Base-by-base conservation (phyloP, 1,284 basidiomycete genomes). In the Ceratobasidium sp. region DNA sequence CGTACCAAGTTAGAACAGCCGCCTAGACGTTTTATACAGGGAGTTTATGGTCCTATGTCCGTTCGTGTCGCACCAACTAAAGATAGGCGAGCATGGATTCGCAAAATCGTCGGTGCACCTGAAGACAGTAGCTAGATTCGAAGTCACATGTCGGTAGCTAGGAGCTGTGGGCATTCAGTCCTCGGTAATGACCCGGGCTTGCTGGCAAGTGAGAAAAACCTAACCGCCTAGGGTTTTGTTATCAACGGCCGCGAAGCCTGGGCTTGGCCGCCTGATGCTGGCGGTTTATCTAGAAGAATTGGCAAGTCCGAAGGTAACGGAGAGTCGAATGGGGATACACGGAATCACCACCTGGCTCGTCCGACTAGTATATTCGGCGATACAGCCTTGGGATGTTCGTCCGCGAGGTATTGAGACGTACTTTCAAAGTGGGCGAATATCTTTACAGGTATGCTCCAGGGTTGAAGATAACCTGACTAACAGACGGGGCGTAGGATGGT, bases 71-170 rank as follows among this genome's bases (percentile, higher is more conserved):
- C 48, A 7, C 20, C 12, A 50, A 20, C 48, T 2, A 50, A 6
- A 50, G 48, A 33, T 50, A 15, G 48, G 20, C 20, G 48, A 50
- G 3, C 56, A 33, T 59, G 56, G 56, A 59, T 59, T 33, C 56
- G 56, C 56, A 26, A 59, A 59, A 59, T 59, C n/a, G 28, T 59
- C 56, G 56, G 56, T 20, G 20, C 48, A 50, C 20, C 48, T 50
- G 6, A 6, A 50, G 13, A 50, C 48, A 50, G 20, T 6, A 6
- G 48, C 48, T 50, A 2, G 48, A 6, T 50, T 2, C 48, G 20
- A 50, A 50, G 48, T 50, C 48, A 50, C 48, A 50, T 50, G 48
- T 4, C 33, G 33, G 2, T 4, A 33, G 33, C 33, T 33, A 33
- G 33, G 33, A 33, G 33, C 33, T 33, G 33, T 4, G 4, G 33